Percentiles rank a stretch among this genome's conserved stretches.
These are phyloP conservation scores for Kitagawia praeruptora DNA, from an alignment of 129 eudicot genomes.

Conservation along the genomic window DNA sequence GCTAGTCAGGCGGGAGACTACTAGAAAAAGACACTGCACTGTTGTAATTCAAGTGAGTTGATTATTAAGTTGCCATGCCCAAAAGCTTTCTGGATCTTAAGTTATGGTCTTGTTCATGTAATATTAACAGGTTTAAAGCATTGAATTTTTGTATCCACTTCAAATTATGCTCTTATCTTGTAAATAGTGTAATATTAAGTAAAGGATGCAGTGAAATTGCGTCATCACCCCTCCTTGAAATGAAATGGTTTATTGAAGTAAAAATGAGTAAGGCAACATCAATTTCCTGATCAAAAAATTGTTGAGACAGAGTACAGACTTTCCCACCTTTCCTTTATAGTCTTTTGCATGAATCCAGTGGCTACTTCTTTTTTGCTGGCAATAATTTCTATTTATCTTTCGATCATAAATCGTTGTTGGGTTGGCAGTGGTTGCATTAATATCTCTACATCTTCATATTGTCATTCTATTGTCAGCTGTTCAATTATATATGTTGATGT, in stretches of 20 bases:
- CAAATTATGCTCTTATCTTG: neutral
- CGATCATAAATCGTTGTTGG: neutral
- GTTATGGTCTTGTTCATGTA: neutral
- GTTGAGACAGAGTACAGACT: neutral
- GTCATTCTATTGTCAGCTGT: neutral
- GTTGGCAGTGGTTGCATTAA: neutral
- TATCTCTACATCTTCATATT: neutral
- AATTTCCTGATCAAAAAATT: neutral
- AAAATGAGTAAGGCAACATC: neutral
- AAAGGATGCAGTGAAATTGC: neutral
- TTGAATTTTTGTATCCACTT: neutral
- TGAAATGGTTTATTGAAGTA: neutral
- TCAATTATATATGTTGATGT: neutral
- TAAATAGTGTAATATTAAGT: neutral
- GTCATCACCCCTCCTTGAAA: neutral
- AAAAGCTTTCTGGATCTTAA: neutral
- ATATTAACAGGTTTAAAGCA: neutral
- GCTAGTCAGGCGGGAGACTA: constrained; percentile 39
- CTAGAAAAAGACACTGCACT: constrained; percentile 30
- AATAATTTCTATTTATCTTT: neutral
- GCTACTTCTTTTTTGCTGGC: neutral
- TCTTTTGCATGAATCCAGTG: neutral
- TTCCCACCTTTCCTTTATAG: neutral
- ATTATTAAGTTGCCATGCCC: neutral
- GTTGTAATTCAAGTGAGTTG: constrained; percentile 68